phyloP scores from a whole-genome alignment of 2,329 filamentous ascomycete species.

The Trichophaea hybrida region DNA sequence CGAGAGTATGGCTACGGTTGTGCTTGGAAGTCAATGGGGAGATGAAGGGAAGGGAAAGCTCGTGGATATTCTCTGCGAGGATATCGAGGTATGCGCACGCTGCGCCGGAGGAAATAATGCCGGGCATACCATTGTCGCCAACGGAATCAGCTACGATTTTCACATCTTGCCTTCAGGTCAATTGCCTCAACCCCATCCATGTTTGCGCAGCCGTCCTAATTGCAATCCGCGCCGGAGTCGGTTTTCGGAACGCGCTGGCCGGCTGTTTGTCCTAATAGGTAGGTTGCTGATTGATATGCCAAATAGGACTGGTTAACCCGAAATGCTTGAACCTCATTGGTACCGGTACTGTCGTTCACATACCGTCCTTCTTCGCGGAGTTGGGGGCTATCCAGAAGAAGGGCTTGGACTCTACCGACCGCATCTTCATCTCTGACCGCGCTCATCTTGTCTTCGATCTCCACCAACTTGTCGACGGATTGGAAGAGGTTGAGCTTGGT shows the following conservation, averaged over 20 bases:
- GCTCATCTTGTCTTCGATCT: slow-evolving; percentile 51
- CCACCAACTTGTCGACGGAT: slow-evolving; percentile 52
- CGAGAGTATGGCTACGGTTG: slow-evolving; percentile 39
- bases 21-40: slow-evolving; percentile 48
- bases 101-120: slow-evolving; percentile 49
- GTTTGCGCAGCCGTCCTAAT: neutral
- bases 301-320: slow-evolving; percentile 53
- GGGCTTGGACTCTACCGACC: slow-evolving; percentile 43
- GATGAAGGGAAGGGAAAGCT: slow-evolving; percentile 46
- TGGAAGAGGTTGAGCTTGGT: slow-evolving; percentile 45
- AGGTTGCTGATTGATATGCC: neutral
- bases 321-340: slow-evolving; percentile 59
- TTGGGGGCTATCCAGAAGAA: slow-evolving; percentile 46
- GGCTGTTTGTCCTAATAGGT: neutral
- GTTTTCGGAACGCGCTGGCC: neutral
- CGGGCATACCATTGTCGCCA: slow-evolving; percentile 37
- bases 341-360: slow-evolving; percentile 52
- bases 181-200: neutral
- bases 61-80: slow-evolving; percentile 42
- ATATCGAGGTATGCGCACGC: slow-evolving; percentile 43
- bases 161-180: slow-evolving; percentile 39
- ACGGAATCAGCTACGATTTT: slow-evolving; percentile 38
- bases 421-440: slow-evolving; percentile 50
- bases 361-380: slow-evolving; percentile 53
- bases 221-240: neutral